phyloP scores from a whole-genome alignment of 306 rosid genomes.

The Cicer cuneatum region DNA sequence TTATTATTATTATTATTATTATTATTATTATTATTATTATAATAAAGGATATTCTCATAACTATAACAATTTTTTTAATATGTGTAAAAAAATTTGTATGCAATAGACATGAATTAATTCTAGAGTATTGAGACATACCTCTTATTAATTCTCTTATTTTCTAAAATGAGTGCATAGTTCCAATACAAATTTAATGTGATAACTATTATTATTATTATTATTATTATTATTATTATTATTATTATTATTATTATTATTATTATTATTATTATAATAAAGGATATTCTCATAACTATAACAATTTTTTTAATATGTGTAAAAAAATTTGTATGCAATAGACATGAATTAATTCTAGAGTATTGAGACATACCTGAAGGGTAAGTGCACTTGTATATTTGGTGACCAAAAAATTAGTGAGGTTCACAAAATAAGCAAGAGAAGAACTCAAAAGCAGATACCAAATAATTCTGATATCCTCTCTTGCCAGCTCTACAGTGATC shows the following conservation, averaged over 20 bases:
- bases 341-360: neutral
- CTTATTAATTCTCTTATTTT: no score
- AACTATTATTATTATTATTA: no score
- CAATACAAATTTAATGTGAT: no score
- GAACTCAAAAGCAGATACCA: constrained; percentile 58
- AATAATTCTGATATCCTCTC: constrained; percentile 49
- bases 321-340: neutral
- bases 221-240: no score
- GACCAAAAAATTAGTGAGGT: constrained; percentile 58
- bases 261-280: no score
- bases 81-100: neutral
- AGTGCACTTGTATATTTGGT: constrained; percentile 60
- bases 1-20: no score
- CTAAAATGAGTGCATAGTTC: no score
- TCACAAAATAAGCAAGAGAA: constrained; percentile 54
- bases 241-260: no score
- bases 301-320: neutral
- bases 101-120: neutral
- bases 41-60: no score
- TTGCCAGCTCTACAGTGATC: constrained; percentile 52
- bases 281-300: no score
- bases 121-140: constrained; percentile 45
- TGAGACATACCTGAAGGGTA: constrained; percentile 57
- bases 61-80: no score
- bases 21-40: no score